Conservation (phyloP, 805 yeast genomes). For the Sugiyamaella mastotermitis region DNA sequence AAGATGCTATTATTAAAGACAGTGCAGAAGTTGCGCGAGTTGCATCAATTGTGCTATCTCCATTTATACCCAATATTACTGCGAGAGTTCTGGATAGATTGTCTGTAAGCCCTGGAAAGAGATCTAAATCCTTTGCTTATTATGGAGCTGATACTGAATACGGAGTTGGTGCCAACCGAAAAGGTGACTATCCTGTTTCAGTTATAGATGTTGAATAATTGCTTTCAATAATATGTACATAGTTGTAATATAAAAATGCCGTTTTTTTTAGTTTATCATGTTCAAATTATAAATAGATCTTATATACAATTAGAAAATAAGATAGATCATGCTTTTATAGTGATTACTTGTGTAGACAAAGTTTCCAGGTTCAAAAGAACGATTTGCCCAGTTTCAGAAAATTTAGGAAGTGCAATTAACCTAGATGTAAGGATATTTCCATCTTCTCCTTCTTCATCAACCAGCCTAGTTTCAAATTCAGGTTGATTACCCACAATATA, state of each 20-base stretch:
- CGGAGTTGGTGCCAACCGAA: conserved; percentile 50
- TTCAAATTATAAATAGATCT: not conserved
- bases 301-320: conserved; percentile 2
- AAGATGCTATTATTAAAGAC: conserved; percentile 52
- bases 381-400: conserved; percentile 56
- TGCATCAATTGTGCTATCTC: conserved; percentile 57
- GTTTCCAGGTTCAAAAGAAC: conserved; percentile 57
- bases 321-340: too few species aligned
- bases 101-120: conserved; percentile 40
- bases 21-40: conserved; percentile 71
- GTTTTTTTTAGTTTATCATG: too few species aligned
- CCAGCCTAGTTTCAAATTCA: conserved; percentile 37
- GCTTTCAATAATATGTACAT: not conserved
- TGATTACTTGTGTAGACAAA: conserved; percentile 48
- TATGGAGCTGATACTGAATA: conserved; percentile 57
- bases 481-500: conserved; percentile 85
- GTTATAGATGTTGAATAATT: conserved; percentile 1
- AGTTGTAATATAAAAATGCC: too few species aligned
- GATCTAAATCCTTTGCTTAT: conserved; percentile 40
- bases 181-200: conserved; percentile 45
- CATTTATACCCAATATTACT: conserved; percentile 68
- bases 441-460: conserved; percentile 31
- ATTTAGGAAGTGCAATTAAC: conserved; percentile 65
- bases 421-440: conserved; percentile 35
- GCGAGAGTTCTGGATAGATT: conserved; percentile 53